These are phyloP conservation scores for Vitellaria paradoxa DNA, from an alignment of 179 eudicot species.

Conservation along the genomic window DNA sequence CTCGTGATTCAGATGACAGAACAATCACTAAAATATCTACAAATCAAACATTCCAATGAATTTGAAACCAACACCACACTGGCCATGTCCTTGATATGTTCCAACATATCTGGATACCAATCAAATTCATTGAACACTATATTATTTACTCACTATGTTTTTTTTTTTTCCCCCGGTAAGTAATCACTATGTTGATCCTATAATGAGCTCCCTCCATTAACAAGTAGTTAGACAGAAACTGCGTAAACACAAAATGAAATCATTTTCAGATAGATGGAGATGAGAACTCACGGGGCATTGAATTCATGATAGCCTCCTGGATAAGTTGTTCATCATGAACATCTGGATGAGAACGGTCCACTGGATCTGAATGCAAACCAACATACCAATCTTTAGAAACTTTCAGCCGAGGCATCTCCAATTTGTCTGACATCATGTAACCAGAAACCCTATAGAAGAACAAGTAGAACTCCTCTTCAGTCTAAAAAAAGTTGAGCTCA, in stretches of 20 bases:
- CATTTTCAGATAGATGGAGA: background rate
- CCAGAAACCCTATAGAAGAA: slow-evolving; percentile 68
- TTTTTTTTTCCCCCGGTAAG: too few species aligned
- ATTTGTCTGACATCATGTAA: slow-evolving; percentile 90
- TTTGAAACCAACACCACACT: background rate
- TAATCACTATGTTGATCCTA: background rate
- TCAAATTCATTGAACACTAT: background rate
- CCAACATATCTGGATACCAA: background rate
- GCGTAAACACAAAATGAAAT: background rate
- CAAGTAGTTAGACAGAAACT: background rate
- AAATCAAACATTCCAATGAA: background rate
- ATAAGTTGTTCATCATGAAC: slow-evolving; percentile 76
- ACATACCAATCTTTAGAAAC: slow-evolving; percentile 83
- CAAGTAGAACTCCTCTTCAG: slow-evolving; percentile 6
- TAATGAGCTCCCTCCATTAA: background rate
- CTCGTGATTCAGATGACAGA: background rate
- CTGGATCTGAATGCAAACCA: slow-evolving; percentile 78
- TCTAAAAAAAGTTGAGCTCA: background rate
- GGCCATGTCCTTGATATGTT: background rate
- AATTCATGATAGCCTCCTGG: slow-evolving; percentile 63
- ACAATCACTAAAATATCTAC: background rate
- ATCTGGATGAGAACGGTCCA: slow-evolving; percentile 97
- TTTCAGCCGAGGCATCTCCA: slow-evolving; percentile 82
- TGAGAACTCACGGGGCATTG: slow-evolving; percentile 50
- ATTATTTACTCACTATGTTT: background rate